Conservation (phyloP, 2,329 filamentous ascomycete genomes). For the Colletotrichum musicola region DNA sequence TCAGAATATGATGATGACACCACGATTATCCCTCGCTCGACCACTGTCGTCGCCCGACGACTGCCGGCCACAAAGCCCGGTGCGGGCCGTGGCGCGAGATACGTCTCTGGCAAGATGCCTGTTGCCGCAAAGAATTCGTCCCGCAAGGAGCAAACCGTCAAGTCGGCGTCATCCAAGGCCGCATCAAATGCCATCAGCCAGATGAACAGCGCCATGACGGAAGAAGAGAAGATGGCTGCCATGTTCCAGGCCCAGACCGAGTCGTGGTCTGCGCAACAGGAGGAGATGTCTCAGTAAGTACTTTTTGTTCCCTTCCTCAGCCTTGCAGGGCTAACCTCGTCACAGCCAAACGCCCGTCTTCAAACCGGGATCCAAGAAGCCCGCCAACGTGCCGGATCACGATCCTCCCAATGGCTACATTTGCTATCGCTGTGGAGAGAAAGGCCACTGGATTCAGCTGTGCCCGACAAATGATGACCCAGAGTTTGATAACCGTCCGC, state of each 20-base stretch:
- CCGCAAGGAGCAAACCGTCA: slow-evolving; percentile 72
- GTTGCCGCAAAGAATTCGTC: slow-evolving; percentile 85
- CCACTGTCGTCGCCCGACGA: slow-evolving; percentile 89
- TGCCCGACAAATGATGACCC: slow-evolving; percentile 99
- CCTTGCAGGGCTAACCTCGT: slow-evolving; percentile 48
- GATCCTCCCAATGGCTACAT: slow-evolving; percentile 94
- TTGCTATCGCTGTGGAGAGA: slow-evolving; percentile 95
- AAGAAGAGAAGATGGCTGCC: slow-evolving; percentile 93
- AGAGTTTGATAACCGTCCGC: slow-evolving; percentile 91
- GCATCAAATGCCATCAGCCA: slow-evolving; percentile 70
- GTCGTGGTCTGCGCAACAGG: slow-evolving; percentile 93
- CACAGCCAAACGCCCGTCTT: slow-evolving; percentile 71
- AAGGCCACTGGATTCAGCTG: slow-evolving; percentile 99
- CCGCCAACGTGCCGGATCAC: slow-evolving; percentile 86
- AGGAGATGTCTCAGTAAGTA: slow-evolving; percentile 86
- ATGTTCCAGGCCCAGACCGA: slow-evolving; percentile 92
- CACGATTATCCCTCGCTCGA: slow-evolving; percentile 94
- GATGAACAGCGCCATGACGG: slow-evolving; percentile 85
- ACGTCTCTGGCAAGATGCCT: slow-evolving; percentile 97
- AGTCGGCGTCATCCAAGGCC: slow-evolving; percentile 68
- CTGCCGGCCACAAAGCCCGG: slow-evolving; percentile 87
- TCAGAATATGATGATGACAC: slow-evolving; percentile 98
- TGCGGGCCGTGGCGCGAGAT: slow-evolving; percentile 90
- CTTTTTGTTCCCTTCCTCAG: background rate
- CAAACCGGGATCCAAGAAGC: slow-evolving; percentile 73